phyloP scores from a whole-genome alignment of 148 eudicot genomes.

The Camellia japonica region DNA sequence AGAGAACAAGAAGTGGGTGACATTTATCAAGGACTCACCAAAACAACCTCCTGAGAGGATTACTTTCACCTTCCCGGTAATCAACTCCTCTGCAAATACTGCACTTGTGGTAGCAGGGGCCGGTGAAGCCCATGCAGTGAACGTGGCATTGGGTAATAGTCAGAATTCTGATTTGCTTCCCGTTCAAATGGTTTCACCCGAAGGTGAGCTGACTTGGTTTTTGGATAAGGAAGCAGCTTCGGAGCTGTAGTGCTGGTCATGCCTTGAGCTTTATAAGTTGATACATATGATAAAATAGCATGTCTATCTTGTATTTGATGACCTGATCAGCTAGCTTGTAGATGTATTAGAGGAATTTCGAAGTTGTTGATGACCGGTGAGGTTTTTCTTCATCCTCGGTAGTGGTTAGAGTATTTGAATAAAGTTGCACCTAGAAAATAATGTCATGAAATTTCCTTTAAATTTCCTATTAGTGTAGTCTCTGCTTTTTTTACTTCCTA shows the following conservation, averaged over 20 bases:
- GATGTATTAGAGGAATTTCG: not conserved
- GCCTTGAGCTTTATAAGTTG: not conserved
- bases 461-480: not conserved
- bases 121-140: constrained; percentile 41
- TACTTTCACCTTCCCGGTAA: constrained; percentile 62
- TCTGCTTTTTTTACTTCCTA: not conserved
- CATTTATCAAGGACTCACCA: constrained; percentile 60
- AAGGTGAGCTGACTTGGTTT: constrained; percentile 48
- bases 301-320: no score
- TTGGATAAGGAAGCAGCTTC: constrained; percentile 54
- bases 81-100: constrained; percentile 43
- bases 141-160: constrained; percentile 32
- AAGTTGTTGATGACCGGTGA: not conserved
- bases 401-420: not conserved
- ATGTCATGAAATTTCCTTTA: not conserved
- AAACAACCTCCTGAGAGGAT: constrained; percentile 67
- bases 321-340: not conserved
- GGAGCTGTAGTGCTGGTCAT: constrained; percentile 27
- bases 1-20: constrained; percentile 54
- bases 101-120: constrained; percentile 43
- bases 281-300: not conserved
- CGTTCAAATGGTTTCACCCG: constrained; percentile 43
- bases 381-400: constrained; percentile 2
- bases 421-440: not conserved
- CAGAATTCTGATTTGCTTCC: constrained; percentile 32